Conservation (phyloP, 257 asterid genomes). For the Haberlea rhodopensis region DNA sequence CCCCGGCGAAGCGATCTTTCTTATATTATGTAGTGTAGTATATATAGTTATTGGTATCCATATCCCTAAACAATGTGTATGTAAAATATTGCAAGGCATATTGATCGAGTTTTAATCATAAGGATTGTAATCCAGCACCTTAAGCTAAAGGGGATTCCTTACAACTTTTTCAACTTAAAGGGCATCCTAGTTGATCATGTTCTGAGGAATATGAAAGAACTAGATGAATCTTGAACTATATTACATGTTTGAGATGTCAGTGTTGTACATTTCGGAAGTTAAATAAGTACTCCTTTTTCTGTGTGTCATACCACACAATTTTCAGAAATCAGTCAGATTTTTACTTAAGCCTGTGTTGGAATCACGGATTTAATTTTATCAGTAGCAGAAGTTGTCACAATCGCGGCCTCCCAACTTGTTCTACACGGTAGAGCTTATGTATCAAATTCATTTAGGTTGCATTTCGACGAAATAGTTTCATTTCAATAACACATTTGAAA, state of each 20-base stretch:
- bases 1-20: slow-evolving; percentile 83
- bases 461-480: too few relatives aligned
- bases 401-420: too few relatives aligned
- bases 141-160: background rate
- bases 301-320: background rate
- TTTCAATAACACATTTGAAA: too few relatives aligned
- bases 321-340: background rate
- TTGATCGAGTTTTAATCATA: background rate
- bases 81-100: too few relatives aligned
- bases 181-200: background rate
- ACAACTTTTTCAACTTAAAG: background rate
- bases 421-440: too few relatives aligned
- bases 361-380: too few relatives aligned
- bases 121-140: background rate
- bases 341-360: background rate
- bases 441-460: too few relatives aligned
- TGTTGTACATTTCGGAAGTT: background rate
- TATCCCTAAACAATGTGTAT: background rate
- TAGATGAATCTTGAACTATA: background rate
- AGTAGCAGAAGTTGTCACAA: too few relatives aligned
- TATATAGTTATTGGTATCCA: background rate
- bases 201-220: background rate
- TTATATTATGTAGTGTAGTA: too few relatives aligned
- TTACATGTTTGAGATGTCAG: background rate
- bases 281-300: too few relatives aligned